Base-by-base conservation (phyloP, 208 protist genomes). In the Leishmania braziliensis region DNA sequence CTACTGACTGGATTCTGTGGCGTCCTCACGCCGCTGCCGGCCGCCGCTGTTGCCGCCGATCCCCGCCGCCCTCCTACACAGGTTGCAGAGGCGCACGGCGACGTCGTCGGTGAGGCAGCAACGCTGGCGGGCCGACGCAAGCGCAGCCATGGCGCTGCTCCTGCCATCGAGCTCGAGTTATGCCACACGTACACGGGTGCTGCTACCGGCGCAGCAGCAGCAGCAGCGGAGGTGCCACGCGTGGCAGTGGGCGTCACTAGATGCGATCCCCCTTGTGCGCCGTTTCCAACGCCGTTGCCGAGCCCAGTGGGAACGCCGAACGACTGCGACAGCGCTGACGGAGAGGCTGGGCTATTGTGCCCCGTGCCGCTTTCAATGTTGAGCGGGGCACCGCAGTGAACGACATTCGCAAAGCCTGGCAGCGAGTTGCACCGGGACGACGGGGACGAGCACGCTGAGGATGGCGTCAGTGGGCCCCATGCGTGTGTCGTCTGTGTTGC, bases 171-270 rank as follows among this genome's bases (percentile, higher is more conserved):
- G 29, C 20, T 77, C 20, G 51, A 6, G 73, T 23, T 62, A 56
- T 77, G 73, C 73, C 73, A 77, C 39, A 65, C 33, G 26, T 77
- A 77, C 50, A 77, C 73, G 56, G 73, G 53, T 2, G 73, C 20
- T 20, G 20, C 73, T 12, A 46, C 29, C 5, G 53, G 53, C 36
- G 18, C 56, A 5, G n/a, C 20, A 54, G 43, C 16, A 43, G 36
- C 43, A 18, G 75, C 16, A 23, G 75, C 29, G 20, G 58, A 36
- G 50, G 69, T 29, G 29, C 16, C 29, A 9, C 48, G 72, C 51
- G 33, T 29, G 43, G 26, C 29, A 10, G 51, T 26, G 12, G 72
- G 50, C 16, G 72, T 62, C 16, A 51, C 16, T 1, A 60, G 36
- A 29, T 77, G 54, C 54, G 51, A 63, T 39, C 73, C 51, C 9